These are phyloP conservation scores for Pseudogymnoascus sp. DNA, from an alignment of 2,329 filamentous ascomycete genomes.

Conservation along the genomic window DNA sequence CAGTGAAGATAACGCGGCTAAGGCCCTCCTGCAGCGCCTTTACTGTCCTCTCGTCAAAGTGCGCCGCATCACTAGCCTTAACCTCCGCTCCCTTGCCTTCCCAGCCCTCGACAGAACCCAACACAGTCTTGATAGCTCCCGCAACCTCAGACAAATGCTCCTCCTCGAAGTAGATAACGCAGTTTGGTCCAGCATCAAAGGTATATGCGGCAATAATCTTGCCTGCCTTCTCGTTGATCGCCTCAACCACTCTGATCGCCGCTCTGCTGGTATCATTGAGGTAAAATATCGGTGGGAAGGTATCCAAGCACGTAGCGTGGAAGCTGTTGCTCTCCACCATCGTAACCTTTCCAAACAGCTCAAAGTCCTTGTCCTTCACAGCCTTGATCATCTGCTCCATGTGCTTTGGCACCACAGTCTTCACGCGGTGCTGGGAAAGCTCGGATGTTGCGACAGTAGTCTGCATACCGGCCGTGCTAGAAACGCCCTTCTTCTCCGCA, in stretches of 20 bases:
- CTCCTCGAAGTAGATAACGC: slow-evolving; percentile 89
- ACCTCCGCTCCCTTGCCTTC: slow-evolving; percentile 48
- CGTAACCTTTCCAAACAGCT: slow-evolving; percentile 76
- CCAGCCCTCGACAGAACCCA: slow-evolving; percentile 63
- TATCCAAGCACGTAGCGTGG: slow-evolving; percentile 91
- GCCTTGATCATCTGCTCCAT: slow-evolving; percentile 83
- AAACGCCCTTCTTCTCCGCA: slow-evolving; percentile 92
- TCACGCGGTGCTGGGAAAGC: slow-evolving; percentile 72
- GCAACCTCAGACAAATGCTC: slow-evolving; percentile 65
- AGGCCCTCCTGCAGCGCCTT: slow-evolving; percentile 67
- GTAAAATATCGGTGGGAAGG: slow-evolving; percentile 96
- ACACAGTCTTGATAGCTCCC: slow-evolving; percentile 64
- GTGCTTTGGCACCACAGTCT: slow-evolving; percentile 67
- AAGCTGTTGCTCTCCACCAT: slow-evolving; percentile 98
- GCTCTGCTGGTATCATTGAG: slow-evolving; percentile 89
- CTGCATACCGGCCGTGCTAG: slow-evolving; percentile 92
- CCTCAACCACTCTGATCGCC: slow-evolving; percentile 80
- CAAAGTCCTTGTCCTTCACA: slow-evolving; percentile 70
- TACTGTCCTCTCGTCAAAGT: slow-evolving; percentile 57
- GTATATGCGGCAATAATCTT: slow-evolving; percentile 86
- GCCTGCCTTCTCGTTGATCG: slow-evolving; percentile 73
- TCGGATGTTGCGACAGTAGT: slow-evolving; percentile 85
- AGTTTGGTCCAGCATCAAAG: slow-evolving; percentile 94
- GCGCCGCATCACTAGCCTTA: slow-evolving; percentile 40
- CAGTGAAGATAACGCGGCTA: slow-evolving; percentile 80